These are phyloP conservation scores for Sporobolomyces phaffii DNA, from an alignment of 768 basidiomycete genomes.

Conservation along the genomic window DNA sequence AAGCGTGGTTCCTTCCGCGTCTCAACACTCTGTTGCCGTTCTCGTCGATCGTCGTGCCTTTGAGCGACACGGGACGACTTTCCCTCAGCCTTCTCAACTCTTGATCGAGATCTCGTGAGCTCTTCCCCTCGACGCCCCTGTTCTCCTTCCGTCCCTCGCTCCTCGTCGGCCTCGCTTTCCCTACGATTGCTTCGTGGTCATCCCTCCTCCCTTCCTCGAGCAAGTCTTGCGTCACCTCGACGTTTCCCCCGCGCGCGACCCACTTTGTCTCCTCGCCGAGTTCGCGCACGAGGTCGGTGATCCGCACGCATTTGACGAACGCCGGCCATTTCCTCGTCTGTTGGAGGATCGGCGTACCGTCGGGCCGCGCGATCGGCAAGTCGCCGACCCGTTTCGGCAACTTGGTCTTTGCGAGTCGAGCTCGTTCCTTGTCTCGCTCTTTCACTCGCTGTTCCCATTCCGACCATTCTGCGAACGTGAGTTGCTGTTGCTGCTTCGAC, in stretches of 20 bases:
- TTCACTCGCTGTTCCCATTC: not conserved
- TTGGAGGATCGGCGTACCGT: slow-evolving; percentile 16
- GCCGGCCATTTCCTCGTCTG: slow-evolving; percentile 19
- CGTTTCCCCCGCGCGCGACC: slow-evolving; percentile 3
- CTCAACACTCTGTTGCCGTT: slow-evolving; percentile 6
- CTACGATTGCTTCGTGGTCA: slow-evolving; percentile 1
- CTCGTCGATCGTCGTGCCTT: not conserved
- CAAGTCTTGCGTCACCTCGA: slow-evolving; percentile 8
- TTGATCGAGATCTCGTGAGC: not conserved
- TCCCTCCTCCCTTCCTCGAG: not conserved
- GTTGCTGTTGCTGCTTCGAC: not conserved
- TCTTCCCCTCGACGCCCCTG: not conserved
- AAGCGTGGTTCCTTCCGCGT: not conserved
- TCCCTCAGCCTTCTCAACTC: not conserved
- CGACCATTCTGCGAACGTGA: slow-evolving; percentile 8
- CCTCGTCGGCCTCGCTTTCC: not conserved
- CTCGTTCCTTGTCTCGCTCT: not conserved
- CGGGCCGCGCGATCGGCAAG: not conserved
- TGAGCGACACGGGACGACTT: not conserved
- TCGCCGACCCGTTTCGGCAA: not conserved
- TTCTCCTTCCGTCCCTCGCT: too few relatives aligned
- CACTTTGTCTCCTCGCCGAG: slow-evolving; percentile 9
- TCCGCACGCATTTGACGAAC: slow-evolving; percentile 3
- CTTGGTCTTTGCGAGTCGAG: slow-evolving; percentile 3
- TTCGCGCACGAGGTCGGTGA: slow-evolving; percentile 14